A percentile compares a stretch with the other conserved stretches of the same genome.
Evolutionary conservation across 768 basidiomycete species (phyloP).

Genomic region (Dentipellis sp.): DNA sequence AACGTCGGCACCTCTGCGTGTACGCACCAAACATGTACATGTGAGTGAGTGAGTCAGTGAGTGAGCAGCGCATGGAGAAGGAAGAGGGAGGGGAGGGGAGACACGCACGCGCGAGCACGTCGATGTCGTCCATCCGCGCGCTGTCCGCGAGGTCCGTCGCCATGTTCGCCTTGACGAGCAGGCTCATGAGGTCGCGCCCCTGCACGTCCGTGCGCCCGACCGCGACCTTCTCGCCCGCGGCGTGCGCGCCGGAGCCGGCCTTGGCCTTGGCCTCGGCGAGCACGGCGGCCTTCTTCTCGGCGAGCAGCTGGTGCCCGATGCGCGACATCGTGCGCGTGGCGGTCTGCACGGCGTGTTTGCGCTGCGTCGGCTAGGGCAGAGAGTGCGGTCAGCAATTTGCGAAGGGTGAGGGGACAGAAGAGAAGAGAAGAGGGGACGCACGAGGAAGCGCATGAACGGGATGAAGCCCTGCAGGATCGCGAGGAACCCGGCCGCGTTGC

Average conservation of each 20-base stretch:
- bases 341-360: constrained; percentile 10
- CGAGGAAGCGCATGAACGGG: constrained; percentile 31
- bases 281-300: constrained; percentile 37
- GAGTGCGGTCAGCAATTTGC: no score
- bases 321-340: constrained; percentile 35
- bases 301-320: constrained; percentile 41
- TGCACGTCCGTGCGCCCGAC: constrained; percentile 11
- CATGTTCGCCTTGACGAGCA: constrained; percentile 24
- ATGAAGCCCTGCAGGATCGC: constrained; percentile 25
- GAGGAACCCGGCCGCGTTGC: constrained; percentile 14
- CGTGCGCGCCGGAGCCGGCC: no score
- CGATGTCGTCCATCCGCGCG: constrained; percentile 21
- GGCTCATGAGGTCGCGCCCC: constrained; percentile 20
- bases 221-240: neutral
- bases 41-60: neutral
- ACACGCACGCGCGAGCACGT: constrained; percentile 20
- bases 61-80: neutral
- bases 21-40: neutral
- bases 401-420: neutral
- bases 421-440: constrained; percentile 14
- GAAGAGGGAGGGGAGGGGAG: neutral
- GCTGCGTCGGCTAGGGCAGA: constrained; percentile 16
- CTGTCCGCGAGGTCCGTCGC: constrained; percentile 18
- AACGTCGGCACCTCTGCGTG: constrained; percentile 23
- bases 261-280: constrained; percentile 2